Evolutionary conservation across 139 green algal species (phyloP).

Genomic region (Desmodesmus armatus): DNA sequence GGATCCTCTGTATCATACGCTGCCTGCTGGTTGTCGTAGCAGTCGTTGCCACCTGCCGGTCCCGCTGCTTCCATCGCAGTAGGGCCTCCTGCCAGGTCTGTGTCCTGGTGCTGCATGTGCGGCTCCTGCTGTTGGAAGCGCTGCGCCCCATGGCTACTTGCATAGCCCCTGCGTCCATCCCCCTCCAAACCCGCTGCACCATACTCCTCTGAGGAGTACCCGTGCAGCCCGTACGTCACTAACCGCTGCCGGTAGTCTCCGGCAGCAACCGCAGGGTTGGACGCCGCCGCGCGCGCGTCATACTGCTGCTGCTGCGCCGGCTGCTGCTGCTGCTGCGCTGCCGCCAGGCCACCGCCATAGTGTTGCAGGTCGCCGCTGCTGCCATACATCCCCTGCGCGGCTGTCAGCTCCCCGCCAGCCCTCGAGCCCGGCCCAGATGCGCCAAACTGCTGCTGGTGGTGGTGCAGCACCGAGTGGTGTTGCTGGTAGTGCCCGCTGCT

Average conservation of each 20-base stretch:
- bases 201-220: background rate
- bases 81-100: background rate
- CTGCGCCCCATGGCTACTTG: too few relatives aligned
- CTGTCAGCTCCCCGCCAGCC: too few relatives aligned
- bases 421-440: too few relatives aligned
- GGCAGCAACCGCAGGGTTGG: background rate
- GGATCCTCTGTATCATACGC: too few relatives aligned
- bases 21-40: too few relatives aligned
- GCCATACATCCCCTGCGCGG: background rate
- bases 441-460: slow-evolving; percentile 1
- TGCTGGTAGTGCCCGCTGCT: background rate
- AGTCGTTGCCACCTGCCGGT: too few relatives aligned
- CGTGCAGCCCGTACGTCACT: background rate
- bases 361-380: background rate
- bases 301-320: background rate
- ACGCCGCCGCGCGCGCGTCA: background rate
- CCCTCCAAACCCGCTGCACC: background rate
- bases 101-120: background rate
- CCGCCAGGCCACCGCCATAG: too few relatives aligned
- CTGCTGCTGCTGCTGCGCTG: slow-evolving; percentile 19
- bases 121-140: slow-evolving; percentile 28
- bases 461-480: background rate
- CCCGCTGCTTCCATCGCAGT: too few relatives aligned
- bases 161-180: background rate
- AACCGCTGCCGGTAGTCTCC: background rate